Evolutionary conservation across 148 eudicot genomes (phyloP), one percentile per base, ranked within the genome.

Genomic region (Arctostaphylos glauca): DNA sequence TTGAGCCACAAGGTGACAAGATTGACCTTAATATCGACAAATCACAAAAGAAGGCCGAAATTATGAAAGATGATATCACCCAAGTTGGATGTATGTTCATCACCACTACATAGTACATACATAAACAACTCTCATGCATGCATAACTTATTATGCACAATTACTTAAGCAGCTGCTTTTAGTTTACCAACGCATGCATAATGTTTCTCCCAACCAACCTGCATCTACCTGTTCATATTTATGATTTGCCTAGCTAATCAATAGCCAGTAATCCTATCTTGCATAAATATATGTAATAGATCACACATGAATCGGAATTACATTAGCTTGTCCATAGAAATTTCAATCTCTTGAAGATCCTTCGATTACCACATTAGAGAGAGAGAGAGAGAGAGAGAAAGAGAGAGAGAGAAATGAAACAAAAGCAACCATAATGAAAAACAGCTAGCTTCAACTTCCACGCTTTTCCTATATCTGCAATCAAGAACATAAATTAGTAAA

Each of bases 381-480:
- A 77, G 79, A 76, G 41, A 43, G 31, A 50, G 54, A n/a, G 56
- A 50, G 49, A 56, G 67, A 54, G n/a, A 76, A 10, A 12, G 64
- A 43, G 41, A 50, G 56, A 47, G 12, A 73, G 31, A 8, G 18
- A 75, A 14, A 50, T 1, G 9, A 0, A 9, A 62, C 12, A 31
- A 21, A 79, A 38, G 9, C n/a, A 31, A n/a, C 19, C 53, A 46
- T 53, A 49, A 41, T 23, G 10, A 48, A 62, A 7, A 31, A 80
- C 75, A 80, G 74, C 75, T 49, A 80, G 60, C 60, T 76, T 76
- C 79, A 44, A 23, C 79, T 23, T 52, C 41, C 79, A 5, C 46
- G 5, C 79, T 53, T 76, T 15, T 15, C 46, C 60, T 53, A 53
- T 8, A 74, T 74, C 58, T 76, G 79, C 79, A 53, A 9, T 76